Conservation (phyloP, 352 stramenopile species). For the Pythium plurisporium region DNA sequence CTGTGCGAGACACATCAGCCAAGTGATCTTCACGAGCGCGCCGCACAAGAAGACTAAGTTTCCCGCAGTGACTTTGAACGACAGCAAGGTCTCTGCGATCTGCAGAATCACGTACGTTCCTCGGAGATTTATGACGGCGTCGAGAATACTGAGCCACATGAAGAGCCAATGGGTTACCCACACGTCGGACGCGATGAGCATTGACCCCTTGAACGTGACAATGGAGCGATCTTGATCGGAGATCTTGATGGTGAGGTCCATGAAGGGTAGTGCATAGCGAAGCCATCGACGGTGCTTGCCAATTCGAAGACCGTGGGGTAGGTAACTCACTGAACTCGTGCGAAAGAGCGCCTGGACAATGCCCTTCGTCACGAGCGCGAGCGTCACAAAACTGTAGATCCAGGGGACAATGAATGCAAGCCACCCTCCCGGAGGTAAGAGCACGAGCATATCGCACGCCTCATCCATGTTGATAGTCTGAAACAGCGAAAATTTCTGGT, state of each 20-base stretch:
- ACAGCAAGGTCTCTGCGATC: conserved; percentile 46
- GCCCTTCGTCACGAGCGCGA: conserved; percentile 35
- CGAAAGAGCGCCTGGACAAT: conserved; percentile 38
- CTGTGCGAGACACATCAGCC: conserved; percentile 53
- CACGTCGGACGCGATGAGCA: conserved; percentile 49
- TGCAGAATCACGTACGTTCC: conserved; percentile 43
- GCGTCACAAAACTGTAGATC: conserved; percentile 38
- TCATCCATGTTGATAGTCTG: conserved; percentile 34
- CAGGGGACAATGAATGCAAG: conserved; percentile 29
- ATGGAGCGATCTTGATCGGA: conserved; percentile 31
- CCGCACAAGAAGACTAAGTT: conserved; percentile 54
- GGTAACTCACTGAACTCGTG: conserved; percentile 32
- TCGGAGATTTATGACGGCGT: conserved; percentile 36
- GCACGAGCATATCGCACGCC: conserved; percentile 31
- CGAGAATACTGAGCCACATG: conserved; percentile 45
- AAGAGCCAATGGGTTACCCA: conserved; percentile 73
- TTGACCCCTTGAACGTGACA: conserved; percentile 47
- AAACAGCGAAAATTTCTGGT: conserved; percentile 41
- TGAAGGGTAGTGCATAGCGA: conserved; percentile 41
- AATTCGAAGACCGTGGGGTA: conserved; percentile 36
- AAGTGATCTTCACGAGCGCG: conserved; percentile 45
- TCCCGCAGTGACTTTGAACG: conserved; percentile 33
- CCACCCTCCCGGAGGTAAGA: conserved; percentile 35
- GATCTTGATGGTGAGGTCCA: conserved; percentile 27
- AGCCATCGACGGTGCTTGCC: conserved; percentile 21